These are phyloP conservation scores for Pythium volutum DNA, from an alignment of 352 stramenopile species.

Conservation along the genomic window DNA sequence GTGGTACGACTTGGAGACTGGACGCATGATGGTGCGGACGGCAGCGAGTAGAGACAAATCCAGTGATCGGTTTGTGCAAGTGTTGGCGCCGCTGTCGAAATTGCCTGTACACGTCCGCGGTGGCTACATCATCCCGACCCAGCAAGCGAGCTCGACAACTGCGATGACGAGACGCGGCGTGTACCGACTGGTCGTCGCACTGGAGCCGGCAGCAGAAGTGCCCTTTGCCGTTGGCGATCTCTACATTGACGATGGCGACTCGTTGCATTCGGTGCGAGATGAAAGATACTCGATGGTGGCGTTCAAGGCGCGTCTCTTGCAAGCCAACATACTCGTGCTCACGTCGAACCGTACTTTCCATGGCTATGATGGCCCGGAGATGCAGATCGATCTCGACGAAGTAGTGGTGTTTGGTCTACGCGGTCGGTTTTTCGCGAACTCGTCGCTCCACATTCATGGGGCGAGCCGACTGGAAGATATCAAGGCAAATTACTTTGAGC, in stretches of 20 bases:
- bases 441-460: conserved; percentile 35
- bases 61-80: conserved; percentile 23
- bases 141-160: conserved; percentile 53
- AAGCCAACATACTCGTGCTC: conserved; percentile 40
- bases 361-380: conserved; percentile 69
- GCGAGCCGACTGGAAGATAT: conserved; percentile 18
- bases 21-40: conserved; percentile 21
- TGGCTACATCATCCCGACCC: conserved; percentile 58
- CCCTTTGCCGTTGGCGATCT: conserved; percentile 47
- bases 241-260: conserved; percentile 77
- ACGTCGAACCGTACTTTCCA: conserved; percentile 31
- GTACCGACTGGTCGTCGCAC: conserved; percentile 54
- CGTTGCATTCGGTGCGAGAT: conserved; percentile 54
- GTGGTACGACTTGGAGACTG: conserved; percentile 68
- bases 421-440: conserved; percentile 51
- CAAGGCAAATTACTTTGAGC: conserved; percentile 65
- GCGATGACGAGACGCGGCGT: conserved; percentile 47
- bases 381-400: conserved; percentile 46
- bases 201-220: conserved; percentile 22
- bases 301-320: conserved; percentile 40
- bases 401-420: conserved; percentile 59
- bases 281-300: conserved; percentile 48
- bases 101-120: conserved; percentile 68
- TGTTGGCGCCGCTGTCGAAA: conserved; percentile 53
- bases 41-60: conserved; percentile 1